phyloP scores from a whole-genome alignment of 2,329 filamentous ascomycete species.

The Ophidiomyces ophidiicola region DNA sequence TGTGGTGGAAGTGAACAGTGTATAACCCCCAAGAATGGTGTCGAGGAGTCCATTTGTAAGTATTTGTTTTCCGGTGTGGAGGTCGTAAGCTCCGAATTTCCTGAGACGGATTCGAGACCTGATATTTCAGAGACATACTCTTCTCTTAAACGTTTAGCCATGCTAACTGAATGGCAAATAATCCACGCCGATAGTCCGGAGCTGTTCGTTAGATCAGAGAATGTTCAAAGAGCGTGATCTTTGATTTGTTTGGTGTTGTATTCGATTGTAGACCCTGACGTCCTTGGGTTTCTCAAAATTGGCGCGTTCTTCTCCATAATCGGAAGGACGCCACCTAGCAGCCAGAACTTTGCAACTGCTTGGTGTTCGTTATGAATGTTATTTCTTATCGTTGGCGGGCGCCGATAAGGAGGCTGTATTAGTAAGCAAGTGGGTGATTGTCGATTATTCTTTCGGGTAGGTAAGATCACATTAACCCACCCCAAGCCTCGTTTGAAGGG shows the following conservation, averaged over 20 bases:
- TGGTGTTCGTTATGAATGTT: too few species aligned
- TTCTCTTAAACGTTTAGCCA: conserved; percentile 51
- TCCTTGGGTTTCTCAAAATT: too few species aligned
- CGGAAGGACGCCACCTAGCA: too few species aligned
- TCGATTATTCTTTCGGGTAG: conserved; percentile 1
- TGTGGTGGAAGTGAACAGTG: conserved; percentile 74
- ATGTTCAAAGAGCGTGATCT: too few species aligned
- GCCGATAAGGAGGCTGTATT: not conserved
- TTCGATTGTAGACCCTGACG: too few species aligned
- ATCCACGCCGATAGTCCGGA: too few species aligned
- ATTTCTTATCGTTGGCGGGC: too few species aligned
- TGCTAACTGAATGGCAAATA: conserved; percentile 20
- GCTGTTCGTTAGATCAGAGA: too few species aligned
- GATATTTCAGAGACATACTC: conserved; percentile 36
- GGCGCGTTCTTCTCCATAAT: too few species aligned
- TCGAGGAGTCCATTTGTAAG: conserved; percentile 37
- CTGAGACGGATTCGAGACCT: conserved; percentile 19
- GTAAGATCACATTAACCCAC: too few species aligned
- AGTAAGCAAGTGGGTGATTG: conserved; percentile 8
- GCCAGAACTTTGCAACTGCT: too few species aligned
- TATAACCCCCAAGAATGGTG: conserved; percentile 42
- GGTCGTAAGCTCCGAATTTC: conserved; percentile 21
- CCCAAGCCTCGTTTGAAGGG: not conserved
- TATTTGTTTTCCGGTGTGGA: conserved; percentile 41
- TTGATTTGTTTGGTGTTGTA: too few species aligned